Base-by-base conservation (phyloP, 2,329 filamentous ascomycete genomes). In the Colletotrichum sojae region DNA sequence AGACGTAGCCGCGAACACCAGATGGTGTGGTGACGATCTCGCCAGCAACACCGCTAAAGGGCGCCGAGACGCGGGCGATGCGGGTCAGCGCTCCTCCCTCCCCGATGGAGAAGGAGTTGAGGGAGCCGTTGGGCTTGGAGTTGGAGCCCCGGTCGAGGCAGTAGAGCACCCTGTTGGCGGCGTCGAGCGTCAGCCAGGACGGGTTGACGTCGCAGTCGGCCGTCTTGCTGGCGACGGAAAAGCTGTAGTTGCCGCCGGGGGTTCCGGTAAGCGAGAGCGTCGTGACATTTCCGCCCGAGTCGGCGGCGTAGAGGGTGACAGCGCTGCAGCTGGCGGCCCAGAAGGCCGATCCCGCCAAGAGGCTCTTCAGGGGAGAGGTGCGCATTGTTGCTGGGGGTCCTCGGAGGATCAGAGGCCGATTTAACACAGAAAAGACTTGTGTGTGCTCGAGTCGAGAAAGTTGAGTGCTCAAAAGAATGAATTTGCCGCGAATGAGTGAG, bases 231-330 rank as follows among this genome's bases (percentile, higher is more conserved):
- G 65, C 53, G 18, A 73, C 71, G 39, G 64, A 62, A 53, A 73
- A 67, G 45, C 57, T 67, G 56, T 65, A 67, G 39, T 51, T 70
- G 52, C 52, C 46, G 48, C 63, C 61, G 39, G 55, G 54, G 6
- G 67, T 49, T 12, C 49, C 63, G 45, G 54, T 59, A 15, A 72
- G 53, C 18, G 71, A 70, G 13, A 73, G 71, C 36, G 68, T 72
- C 46, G 68, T 73, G 43, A 73, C 59, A 49, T 70, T 72, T 49
- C 71, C 71, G 52, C 71, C 65, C 9, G 71, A 71, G 39, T 72
- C 68, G 15, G 71, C 71, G 12, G 71, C 58, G 57, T 62, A 73
- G 18, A 73, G 67, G 39, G 58, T 72, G 45, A 71, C 69, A 13
- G 71, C 71, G 48, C 60, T 69, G 54, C 57, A 60, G 16, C 68